phyloP scores from a whole-genome alignment of 371 early-diverging fungal genomes.

The Mortierella sp. region DNA sequence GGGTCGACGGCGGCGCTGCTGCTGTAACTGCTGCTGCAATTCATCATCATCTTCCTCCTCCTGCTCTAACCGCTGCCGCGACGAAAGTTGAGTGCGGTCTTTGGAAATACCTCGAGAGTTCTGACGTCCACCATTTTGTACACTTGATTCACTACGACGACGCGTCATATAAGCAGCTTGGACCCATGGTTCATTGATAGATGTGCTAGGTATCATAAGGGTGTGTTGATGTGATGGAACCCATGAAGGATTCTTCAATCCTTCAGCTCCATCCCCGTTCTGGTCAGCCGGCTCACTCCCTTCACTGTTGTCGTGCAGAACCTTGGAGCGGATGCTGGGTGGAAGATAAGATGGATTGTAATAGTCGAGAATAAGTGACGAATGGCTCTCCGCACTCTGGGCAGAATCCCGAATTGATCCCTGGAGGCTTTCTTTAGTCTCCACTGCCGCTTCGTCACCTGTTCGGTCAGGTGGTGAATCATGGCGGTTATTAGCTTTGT shows the following conservation, averaged over 20 bases:
- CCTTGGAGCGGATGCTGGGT: neutral
- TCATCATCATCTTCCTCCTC: neutral
- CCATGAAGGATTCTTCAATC: neutral
- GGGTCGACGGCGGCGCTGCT: slow-evolving; percentile 25
- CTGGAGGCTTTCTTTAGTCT: neutral
- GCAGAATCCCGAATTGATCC: slow-evolving; percentile 18
- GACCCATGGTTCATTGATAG: slow-evolving; percentile 24
- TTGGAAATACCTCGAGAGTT: neutral
- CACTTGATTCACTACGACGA: slow-evolving; percentile 35
- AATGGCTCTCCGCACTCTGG: slow-evolving; percentile 21
- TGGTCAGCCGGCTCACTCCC: neutral
- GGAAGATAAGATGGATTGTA: slow-evolving; percentile 29
- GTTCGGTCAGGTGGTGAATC: neutral
- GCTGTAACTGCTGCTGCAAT: neutral
- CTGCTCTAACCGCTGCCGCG: neutral
- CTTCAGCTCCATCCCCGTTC: neutral
- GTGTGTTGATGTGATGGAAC: neutral
- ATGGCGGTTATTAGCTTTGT: neutral
- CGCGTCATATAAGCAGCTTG: slow-evolving; percentile 54
- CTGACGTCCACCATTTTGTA: neutral
- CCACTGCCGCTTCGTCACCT: neutral
- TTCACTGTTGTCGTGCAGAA: neutral
- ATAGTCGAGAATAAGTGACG: slow-evolving; percentile 46
- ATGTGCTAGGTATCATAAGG: slow-evolving; percentile 2
- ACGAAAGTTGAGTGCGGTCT: neutral